Base-by-base conservation (phyloP, 2,329 filamentous ascomycete species). In the Fusarium metavorans region DNA sequence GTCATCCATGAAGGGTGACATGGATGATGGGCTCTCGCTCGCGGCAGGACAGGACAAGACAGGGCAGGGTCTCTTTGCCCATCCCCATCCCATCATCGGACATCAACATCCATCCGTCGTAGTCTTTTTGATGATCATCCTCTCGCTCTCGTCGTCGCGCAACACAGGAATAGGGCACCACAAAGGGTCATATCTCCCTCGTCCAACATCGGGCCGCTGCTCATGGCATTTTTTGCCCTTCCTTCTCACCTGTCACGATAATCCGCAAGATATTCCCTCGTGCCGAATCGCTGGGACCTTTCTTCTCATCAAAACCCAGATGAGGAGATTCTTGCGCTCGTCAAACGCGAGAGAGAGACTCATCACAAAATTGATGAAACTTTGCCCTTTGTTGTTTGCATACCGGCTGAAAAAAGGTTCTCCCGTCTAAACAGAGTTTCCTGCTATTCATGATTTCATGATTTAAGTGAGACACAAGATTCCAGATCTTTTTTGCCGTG, bases 301-400 rank as follows among this genome's bases (percentile, higher is more conserved):
- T 20, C 16, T 48, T 45, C 45, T 50, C 45, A 27, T 75, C 68
- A 63, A 69, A 69, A 41, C 66, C 76, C 72, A 58, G 71, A 75
- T 76, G 60, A 58, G 76, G 76, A 57, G 43, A 78, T 69, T 71
- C 72, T 77, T 77, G 76, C 76, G 76, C 76, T 73, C 62, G 74
- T 76, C 63, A 50, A 64, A 66, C 67, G 32, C 67, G 45, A 58
- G 50, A 20, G 20, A 34, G 27, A 30, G 27, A 32, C 25, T 23
- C 14, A 13, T 32, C 25, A 30, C 20, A 48, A 23, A 45, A 6
- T 25, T 23, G 20, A 64, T 50, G 45, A 50, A 37, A 54, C 41
- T 60, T 45, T 61, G 66, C 9, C 27, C 27, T 54, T 32, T 54
- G 39, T 25, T 45, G 52, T 58, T 57, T 59, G 50, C 71, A 62